Evolutionary conservation across 805 yeast species (phyloP).

Genomic region (Yarrowia sp.): DNA sequence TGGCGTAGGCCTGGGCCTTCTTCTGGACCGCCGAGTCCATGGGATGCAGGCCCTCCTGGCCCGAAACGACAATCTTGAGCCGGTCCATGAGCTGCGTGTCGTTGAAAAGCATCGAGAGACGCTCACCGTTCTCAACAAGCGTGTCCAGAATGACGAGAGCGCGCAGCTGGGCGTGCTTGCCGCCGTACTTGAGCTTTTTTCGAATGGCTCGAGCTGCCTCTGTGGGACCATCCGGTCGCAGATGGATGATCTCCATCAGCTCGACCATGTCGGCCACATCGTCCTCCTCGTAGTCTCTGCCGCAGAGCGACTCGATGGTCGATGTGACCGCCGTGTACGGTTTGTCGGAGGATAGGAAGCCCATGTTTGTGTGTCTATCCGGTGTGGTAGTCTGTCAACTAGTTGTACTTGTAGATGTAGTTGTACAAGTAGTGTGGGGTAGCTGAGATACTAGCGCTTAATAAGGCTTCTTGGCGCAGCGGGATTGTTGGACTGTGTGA

Average conservation of each 20-base stretch:
- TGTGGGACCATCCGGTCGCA: constrained; percentile 46
- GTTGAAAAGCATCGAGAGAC: constrained; percentile 48
- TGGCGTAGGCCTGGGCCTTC: constrained; percentile 51
- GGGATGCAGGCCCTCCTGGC: constrained; percentile 33
- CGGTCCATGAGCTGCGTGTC: constrained; percentile 69
- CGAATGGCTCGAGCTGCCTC: constrained; percentile 93
- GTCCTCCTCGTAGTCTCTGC: constrained; percentile 38
- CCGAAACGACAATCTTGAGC: constrained; percentile 52
- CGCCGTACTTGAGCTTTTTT: constrained; percentile 86
- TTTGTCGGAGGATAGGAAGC: constrained; percentile 40
- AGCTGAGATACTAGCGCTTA: too few species aligned
- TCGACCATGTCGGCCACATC: constrained; percentile 54
- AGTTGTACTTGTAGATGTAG: too few species aligned
- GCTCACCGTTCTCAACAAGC: constrained; percentile 54
- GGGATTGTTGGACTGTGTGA: too few species aligned
- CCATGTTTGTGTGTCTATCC: constrained; percentile 31
- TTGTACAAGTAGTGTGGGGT: too few species aligned
- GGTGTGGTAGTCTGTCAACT: not conserved
- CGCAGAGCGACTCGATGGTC: constrained; percentile 41
- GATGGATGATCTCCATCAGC: constrained; percentile 52
- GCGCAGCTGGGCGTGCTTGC: constrained; percentile 57
- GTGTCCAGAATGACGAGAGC: constrained; percentile 65
- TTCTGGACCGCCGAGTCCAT: constrained; percentile 46
- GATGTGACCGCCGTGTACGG: constrained; percentile 47
- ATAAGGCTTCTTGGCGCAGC: too few species aligned